Evolutionary conservation across 2,329 filamentous ascomycete species (phyloP).

Genomic region (Ilyonectria destructans): DNA sequence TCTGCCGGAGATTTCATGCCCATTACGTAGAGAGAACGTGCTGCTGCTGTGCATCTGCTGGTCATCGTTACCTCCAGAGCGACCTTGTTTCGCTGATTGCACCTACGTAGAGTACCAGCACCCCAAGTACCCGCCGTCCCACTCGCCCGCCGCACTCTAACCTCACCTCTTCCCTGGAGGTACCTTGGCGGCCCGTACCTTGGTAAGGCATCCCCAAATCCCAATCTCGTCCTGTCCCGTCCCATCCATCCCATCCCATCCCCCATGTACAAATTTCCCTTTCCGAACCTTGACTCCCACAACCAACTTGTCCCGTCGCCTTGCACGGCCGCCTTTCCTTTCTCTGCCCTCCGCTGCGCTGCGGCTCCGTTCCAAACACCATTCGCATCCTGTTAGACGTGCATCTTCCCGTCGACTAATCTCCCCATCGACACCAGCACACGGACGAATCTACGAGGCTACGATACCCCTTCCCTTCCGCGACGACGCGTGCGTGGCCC

Average conservation of each 20-base stretch:
- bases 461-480: slow-evolving; percentile 16
- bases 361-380: no score
- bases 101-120: slow-evolving; percentile 5
- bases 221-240: slow-evolving; percentile 28
- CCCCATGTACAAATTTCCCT: slow-evolving; percentile 36
- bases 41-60: neutral
- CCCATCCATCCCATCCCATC: slow-evolving; percentile 25
- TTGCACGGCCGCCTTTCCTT: slow-evolving; percentile 17
- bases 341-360: slow-evolving; percentile 6
- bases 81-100: neutral
- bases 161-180: neutral
- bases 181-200: slow-evolving; percentile 22
- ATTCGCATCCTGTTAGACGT: neutral
- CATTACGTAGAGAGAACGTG: neutral
- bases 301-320: slow-evolving; percentile 24
- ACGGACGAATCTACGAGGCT: slow-evolving; percentile 20
- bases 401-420: slow-evolving; percentile 20
- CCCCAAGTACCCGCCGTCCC: slow-evolving; percentile 11
- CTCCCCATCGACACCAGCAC: slow-evolving; percentile 8
- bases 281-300: slow-evolving; percentile 34
- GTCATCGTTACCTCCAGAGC: slow-evolving; percentile 5
- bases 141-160: neutral
- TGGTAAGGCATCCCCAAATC: slow-evolving; percentile 24
- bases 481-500: slow-evolving; percentile 33
- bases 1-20: neutral